Percentiles rank a stretch among this genome's conserved stretches.
Conservation (phyloP, 2,329 filamentous ascomycete genomes). For the Cercospora brassicicola region DNA sequence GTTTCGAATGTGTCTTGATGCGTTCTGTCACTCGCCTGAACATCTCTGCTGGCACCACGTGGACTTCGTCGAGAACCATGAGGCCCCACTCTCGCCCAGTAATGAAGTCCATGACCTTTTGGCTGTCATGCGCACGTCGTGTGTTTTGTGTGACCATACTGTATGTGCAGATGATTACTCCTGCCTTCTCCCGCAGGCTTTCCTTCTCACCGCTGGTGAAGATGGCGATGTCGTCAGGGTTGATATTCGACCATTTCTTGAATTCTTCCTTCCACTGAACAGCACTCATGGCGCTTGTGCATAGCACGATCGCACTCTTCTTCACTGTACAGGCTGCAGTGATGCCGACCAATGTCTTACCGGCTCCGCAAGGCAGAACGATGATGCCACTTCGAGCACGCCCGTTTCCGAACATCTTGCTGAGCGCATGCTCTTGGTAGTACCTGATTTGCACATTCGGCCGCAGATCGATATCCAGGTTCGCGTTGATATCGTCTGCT, state of each 20-base stretch:
- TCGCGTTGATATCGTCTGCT: conserved; percentile 84
- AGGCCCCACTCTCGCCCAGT: conserved; percentile 89
- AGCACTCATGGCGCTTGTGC: conserved; percentile 96
- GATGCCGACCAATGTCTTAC: conserved; percentile 97
- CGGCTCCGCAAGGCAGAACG: conserved; percentile 91
- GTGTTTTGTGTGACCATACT: conserved; percentile 96
- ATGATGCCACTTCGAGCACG: conserved; percentile 97
- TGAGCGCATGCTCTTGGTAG: conserved; percentile 96
- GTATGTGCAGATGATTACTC: conserved; percentile 96
- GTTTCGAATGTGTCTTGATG: conserved; percentile 92
- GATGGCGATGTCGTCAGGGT: conserved; percentile 86
- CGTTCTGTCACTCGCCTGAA: conserved; percentile 91
- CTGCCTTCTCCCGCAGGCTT: conserved; percentile 80
- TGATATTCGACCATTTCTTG: conserved; percentile 98
- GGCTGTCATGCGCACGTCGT: conserved; percentile 83
- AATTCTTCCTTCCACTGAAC: conserved; percentile 97
- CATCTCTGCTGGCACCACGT: conserved; percentile 95
- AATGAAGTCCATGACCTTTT: conserved; percentile 97
- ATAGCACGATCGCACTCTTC: conserved; percentile 91
- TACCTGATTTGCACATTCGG: conserved; percentile 85
- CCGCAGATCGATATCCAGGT: conserved; percentile 87
- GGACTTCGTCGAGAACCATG: conserved; percentile 95
- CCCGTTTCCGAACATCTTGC: conserved; percentile 99
- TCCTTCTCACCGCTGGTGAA: conserved; percentile 94
- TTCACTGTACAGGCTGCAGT: conserved; percentile 97